These are phyloP conservation scores for Terfezia claveryi DNA, from an alignment of 495 filamentous ascomycete genomes.

Conservation along the genomic window DNA sequence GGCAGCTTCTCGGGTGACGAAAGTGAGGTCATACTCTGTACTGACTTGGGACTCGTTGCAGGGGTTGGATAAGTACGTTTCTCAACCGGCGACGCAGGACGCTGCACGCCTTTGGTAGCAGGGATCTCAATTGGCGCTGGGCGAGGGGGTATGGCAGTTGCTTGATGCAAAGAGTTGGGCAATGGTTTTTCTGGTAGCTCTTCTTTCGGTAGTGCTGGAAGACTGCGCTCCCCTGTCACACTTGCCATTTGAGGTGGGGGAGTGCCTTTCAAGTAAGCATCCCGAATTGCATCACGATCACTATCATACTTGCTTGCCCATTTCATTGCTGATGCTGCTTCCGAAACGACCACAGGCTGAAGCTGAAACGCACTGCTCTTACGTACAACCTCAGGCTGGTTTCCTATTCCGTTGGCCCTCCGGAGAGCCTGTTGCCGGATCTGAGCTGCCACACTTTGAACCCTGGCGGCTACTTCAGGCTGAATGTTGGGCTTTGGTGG, in stretches of 20 bases:
- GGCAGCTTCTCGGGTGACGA: not conserved
- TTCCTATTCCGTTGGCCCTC: conserved; percentile 7
- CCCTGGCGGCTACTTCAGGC: conserved; percentile 76
- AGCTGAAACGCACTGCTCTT: conserved; percentile 84
- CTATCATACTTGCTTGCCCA: conserved; percentile 74
- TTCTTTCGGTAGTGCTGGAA: conserved; percentile 3
- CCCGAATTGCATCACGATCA: conserved; percentile 48
- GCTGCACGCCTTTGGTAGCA: not conserved
- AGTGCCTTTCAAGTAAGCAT: conserved; percentile 41
- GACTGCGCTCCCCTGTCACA: conserved; percentile 1
- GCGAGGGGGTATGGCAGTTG: not conserved
- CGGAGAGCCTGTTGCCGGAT: conserved; percentile 37
- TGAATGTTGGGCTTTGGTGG: conserved; percentile 55
- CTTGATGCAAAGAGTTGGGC: not conserved
- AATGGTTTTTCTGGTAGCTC: not conserved
- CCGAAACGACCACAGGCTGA: conserved; percentile 63
- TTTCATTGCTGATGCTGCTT: conserved; percentile 82
- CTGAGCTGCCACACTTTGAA: conserved; percentile 69
- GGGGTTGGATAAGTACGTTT: not conserved
- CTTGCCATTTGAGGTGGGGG: not conserved
- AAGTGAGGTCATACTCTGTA: not conserved
- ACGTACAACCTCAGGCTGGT: conserved; percentile 14
- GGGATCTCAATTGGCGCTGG: not conserved
- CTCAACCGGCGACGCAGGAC: not conserved
- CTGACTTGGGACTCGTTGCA: not conserved